Percentiles rank a stretch among this genome's conserved stretches.
Conservation (phyloP, 257 asterid genomes). For the Mitragyna speciosa region DNA sequence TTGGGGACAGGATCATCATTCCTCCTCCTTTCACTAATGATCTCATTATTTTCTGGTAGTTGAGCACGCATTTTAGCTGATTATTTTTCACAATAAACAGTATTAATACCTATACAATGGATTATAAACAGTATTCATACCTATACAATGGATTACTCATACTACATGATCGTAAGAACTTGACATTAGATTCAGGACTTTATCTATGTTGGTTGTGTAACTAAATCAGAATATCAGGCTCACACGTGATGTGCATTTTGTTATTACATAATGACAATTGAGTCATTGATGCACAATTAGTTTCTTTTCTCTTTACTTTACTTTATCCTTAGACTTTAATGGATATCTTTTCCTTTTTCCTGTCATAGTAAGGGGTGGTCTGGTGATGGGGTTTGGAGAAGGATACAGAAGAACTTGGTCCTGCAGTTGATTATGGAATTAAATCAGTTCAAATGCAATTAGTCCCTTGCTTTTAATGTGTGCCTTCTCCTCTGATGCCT, state of each 20-base stretch:
- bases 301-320: background rate
- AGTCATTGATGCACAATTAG: background rate
- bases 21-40: too few relatives aligned
- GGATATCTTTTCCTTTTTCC: background rate
- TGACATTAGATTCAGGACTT: background rate
- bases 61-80: background rate
- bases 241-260: background rate
- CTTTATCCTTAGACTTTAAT: background rate
- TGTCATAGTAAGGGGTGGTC: background rate
- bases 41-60: too few relatives aligned
- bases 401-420: background rate
- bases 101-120: background rate
- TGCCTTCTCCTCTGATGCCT: background rate
- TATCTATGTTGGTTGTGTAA: conserved; percentile 3
- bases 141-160: background rate
- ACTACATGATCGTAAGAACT: background rate
- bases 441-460: background rate
- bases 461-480: background rate
- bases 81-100: background rate
- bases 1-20: too few relatives aligned
- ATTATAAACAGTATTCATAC: background rate
- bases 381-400: background rate
- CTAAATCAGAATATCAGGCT: background rate
- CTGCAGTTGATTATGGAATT: background rate
- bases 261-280: background rate